Percentiles rank a stretch among this genome's conserved stretches.
Evolutionary conservation across 495 filamentous ascomycete genomes (phyloP).

Genomic region (Penicillium diatomitis): DNA sequence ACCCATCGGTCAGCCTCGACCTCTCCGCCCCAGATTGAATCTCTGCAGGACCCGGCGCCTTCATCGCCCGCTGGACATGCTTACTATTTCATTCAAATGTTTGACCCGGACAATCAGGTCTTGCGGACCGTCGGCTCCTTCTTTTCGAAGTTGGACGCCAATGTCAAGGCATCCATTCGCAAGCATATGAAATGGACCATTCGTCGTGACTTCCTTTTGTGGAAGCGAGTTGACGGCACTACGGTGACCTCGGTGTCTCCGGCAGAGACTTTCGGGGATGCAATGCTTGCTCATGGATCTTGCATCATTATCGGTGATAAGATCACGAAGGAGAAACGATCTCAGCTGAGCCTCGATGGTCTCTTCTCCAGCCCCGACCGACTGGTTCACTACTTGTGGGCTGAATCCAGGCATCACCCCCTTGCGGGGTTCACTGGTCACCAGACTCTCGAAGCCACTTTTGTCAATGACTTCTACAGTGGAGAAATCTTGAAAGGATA

Average conservation of each 20-base stretch:
- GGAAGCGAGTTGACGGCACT: conserved; percentile 35
- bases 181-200: conserved; percentile 30
- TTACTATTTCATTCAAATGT: conserved; percentile 44
- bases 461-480: conserved; percentile 40
- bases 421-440: conserved; percentile 35
- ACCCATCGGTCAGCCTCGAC: background rate
- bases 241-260: conserved; percentile 31
- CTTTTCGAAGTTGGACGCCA: conserved; percentile 35
- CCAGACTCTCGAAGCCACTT: conserved; percentile 38
- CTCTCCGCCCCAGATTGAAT: background rate
- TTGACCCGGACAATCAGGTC: conserved; percentile 39
- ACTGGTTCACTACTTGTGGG: conserved; percentile 40
- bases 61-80: conserved; percentile 27
- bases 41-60: conserved; percentile 5
- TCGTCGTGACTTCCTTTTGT: conserved; percentile 35
- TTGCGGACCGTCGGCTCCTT: conserved; percentile 45
- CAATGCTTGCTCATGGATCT: conserved; percentile 29
- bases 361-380: conserved; percentile 37
- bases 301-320: conserved; percentile 39
- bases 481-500: conserved; percentile 40
- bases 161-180: conserved; percentile 35
- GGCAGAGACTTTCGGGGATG: conserved; percentile 30
- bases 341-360: conserved; percentile 29
- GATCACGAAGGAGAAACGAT: conserved; percentile 31
- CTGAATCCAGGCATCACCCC: conserved; percentile 34